phyloP scores from a whole-genome alignment of 2,329 filamentous ascomycete genomes.

The Ascochyta koolunga region DNA sequence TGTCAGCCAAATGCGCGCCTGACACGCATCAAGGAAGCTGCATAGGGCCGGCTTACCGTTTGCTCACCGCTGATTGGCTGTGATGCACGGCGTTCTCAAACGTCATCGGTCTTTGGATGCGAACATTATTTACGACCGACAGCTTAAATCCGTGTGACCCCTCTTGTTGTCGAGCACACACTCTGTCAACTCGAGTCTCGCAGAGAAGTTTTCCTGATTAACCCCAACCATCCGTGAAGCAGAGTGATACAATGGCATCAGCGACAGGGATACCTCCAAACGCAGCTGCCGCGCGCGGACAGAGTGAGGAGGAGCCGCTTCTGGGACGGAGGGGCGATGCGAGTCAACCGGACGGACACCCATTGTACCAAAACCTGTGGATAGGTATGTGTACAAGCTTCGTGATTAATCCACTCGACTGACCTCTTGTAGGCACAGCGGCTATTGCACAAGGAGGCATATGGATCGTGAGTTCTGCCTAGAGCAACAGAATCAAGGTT shows the following conservation, averaged over 20 bases:
- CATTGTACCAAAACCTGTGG: constrained; percentile 73
- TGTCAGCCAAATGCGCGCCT: constrained; percentile 8
- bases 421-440: constrained; percentile 69
- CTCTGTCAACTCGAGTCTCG: neutral
- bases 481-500: neutral
- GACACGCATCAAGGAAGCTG: constrained; percentile 5
- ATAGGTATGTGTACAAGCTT: constrained; percentile 63
- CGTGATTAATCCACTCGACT: constrained; percentile 1
- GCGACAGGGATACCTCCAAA: constrained; percentile 68
- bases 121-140: constrained; percentile 12
- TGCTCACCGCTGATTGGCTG: constrained; percentile 22
- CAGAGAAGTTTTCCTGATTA: neutral
- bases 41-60: constrained; percentile 11
- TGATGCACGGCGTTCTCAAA: constrained; percentile 14
- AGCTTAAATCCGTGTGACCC: constrained; percentile 22
- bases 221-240: neutral
- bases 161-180: neutral
- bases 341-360: constrained; percentile 68
- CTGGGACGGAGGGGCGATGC: constrained; percentile 75
- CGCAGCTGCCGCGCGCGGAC: constrained; percentile 33
- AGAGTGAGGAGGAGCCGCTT: constrained; percentile 69
- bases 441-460: constrained; percentile 79
- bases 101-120: constrained; percentile 29
- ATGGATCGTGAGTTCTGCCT: constrained; percentile 63
- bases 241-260: constrained; percentile 65